Evolutionary conservation across 2,329 filamentous ascomycete species (phyloP).

Genomic region (Rasamsonia emersonii): DNA sequence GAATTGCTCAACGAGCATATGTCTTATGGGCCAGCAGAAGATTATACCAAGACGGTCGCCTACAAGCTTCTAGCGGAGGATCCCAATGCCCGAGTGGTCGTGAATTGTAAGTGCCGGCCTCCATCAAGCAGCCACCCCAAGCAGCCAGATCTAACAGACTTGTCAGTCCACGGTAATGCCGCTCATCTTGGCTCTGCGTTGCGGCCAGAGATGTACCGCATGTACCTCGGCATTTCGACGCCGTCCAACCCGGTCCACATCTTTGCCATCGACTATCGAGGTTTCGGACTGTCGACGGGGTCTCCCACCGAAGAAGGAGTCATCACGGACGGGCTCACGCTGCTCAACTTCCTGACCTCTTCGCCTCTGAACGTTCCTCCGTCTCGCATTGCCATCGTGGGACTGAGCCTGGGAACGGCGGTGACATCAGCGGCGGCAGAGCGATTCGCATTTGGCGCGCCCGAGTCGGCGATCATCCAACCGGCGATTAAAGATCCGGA

Average conservation of each 20-base stretch:
- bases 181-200: conserved; percentile 74
- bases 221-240: conserved; percentile 61
- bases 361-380: conserved; percentile 58
- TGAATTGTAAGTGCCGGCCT: conserved; percentile 28
- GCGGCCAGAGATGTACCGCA: conserved; percentile 69
- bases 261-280: conserved; percentile 83
- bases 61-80: conserved; percentile 45
- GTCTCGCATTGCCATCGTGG: conserved; percentile 67
- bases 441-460: conserved; percentile 49
- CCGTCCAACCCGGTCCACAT: conserved; percentile 60
- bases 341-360: conserved; percentile 56
- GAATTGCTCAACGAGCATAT: conserved; percentile 47
- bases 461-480: conserved; percentile 24
- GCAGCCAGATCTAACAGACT: conserved; percentile 1
- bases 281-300: conserved; percentile 76
- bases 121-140: background rate
- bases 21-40: conserved; percentile 42
- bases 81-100: conserved; percentile 44
- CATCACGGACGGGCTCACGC: conserved; percentile 65
- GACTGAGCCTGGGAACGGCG: conserved; percentile 82
- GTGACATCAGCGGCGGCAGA: conserved; percentile 69
- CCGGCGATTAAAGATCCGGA: conserved; percentile 38
- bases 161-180: conserved; percentile 55
- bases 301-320: conserved; percentile 70
- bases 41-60: conserved; percentile 40